Evolutionary conservation across 345 rosid species (phyloP), one percentile per base, ranked within the genome.

Genomic region (Aquilaria yunnanensis): DNA sequence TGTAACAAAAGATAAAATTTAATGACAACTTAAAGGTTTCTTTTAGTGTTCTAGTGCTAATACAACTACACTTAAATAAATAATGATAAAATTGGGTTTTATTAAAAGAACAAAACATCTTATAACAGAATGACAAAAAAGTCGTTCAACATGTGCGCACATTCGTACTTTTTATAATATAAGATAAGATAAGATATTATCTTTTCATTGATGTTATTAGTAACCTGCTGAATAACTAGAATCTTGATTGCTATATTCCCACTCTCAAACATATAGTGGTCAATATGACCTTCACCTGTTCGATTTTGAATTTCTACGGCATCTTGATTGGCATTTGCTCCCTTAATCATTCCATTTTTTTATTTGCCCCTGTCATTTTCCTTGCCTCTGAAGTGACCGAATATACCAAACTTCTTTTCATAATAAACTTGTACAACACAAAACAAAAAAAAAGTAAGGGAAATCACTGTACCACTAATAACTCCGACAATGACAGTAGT

Each of bases 151-250:
- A 23, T 23, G 1, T 23, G 23, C 1, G 23, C 23, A 23, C 23
- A 23, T 23, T 23, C 23, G 23, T 23, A 23, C 23, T 23, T 23
- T 23, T 23, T 23, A 23, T 23, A 23, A 23, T 23, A 23, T 23
- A 23, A 23, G 1, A 23, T 23, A 23, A 23, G 23, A 23, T 0
- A 23, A 23, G 23, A 23, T 23, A 92, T 69, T 56, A 82, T 89
- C 5, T 75, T 68, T 62, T 84, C 89, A 5, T 77, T 82, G 74
- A 92, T 89, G 65, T 89, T 82, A 56, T 81, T 65, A 0, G 96
- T 92, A 59, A 87, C 96, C 60, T 87, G 83, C 12, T 77, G 74
- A 32, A 92, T 78, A 41, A 92, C 85, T 59, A 89, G 77, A 34
- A 89, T 81, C 0, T 96, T 75, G 70, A 92, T 84, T 1, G 76